These are phyloP conservation scores for Zostera marina DNA, from an alignment of 116 monocot species.

Conservation along the genomic window DNA sequence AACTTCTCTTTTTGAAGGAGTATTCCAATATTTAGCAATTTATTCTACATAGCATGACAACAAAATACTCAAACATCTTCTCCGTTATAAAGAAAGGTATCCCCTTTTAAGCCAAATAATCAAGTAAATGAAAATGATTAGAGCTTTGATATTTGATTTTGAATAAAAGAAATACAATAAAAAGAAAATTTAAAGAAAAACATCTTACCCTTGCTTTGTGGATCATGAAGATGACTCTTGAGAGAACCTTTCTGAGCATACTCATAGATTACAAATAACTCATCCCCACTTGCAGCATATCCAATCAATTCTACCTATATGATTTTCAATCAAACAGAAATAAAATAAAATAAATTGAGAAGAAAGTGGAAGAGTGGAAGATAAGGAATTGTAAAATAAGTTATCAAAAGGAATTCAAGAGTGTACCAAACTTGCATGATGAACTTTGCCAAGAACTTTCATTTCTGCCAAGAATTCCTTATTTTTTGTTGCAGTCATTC, in stretches of 20 bases:
- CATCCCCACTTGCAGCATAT: conserved; percentile 72
- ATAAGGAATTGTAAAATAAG: no score
- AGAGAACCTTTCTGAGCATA: conserved; percentile 98
- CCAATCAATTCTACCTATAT: conserved; percentile 99
- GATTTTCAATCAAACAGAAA: conserved; percentile 13
- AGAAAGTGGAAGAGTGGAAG: no score
- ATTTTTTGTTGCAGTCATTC: conserved; percentile 93
- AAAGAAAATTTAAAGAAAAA: background rate
- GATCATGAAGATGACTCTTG: conserved; percentile 83
- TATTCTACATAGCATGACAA: no score
- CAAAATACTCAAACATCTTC: no score
- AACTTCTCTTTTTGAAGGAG: no score
- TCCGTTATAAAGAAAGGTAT: no score
- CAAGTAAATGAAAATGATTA: no score
- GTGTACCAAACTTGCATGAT: conserved; percentile 92
- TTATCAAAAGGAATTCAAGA: conserved; percentile 1
- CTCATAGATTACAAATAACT: conserved; percentile 88
- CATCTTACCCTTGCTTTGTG: conserved; percentile 69
- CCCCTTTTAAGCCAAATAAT: no score
- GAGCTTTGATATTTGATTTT: no score
- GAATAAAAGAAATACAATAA: no score
- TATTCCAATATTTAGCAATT: no score
- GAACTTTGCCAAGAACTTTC: conserved; percentile 91
- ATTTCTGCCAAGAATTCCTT: conserved; percentile 89
- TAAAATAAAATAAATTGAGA: no score